Conservation (phyloP, 305 asterid genomes). For the Fraxinus baroniana region DNA sequence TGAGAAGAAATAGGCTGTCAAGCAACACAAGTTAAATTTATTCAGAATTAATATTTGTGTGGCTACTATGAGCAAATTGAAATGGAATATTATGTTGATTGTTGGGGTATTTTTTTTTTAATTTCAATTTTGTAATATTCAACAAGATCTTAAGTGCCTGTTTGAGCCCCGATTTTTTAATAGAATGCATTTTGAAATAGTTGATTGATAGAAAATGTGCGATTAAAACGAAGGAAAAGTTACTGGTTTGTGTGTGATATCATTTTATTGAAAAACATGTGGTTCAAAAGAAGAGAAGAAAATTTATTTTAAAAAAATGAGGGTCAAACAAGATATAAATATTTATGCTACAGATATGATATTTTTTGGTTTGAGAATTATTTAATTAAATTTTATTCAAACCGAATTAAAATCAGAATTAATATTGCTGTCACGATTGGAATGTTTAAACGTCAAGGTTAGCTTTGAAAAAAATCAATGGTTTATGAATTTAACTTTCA, state of each 20-base stretch:
- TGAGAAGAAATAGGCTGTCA: constrained; percentile 23
- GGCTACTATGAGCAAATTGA: neutral
- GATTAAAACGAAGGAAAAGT: no score
- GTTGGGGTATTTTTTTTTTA: no score
- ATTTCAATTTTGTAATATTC: neutral
- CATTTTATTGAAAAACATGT: no score
- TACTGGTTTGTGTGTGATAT: no score
- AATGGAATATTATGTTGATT: neutral
- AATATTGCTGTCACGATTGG: neutral
- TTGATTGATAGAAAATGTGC: no score
- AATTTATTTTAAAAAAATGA: no score
- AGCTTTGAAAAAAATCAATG: neutral
- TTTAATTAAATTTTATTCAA: neutral
- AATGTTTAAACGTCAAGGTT: neutral
- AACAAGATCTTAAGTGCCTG: neutral
- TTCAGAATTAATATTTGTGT: neutral
- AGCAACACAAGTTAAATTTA: constrained; percentile 4
- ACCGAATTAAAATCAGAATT: neutral
- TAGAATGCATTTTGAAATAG: no score
- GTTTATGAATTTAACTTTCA: neutral
- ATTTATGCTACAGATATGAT: neutral
- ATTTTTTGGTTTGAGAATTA: neutral
- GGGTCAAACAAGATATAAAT: neutral
- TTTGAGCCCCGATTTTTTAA: no score
- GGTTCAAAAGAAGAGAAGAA: no score